Conservation (phyloP, 2,329 filamentous ascomycete genomes). For the Diatrype stigma region DNA sequence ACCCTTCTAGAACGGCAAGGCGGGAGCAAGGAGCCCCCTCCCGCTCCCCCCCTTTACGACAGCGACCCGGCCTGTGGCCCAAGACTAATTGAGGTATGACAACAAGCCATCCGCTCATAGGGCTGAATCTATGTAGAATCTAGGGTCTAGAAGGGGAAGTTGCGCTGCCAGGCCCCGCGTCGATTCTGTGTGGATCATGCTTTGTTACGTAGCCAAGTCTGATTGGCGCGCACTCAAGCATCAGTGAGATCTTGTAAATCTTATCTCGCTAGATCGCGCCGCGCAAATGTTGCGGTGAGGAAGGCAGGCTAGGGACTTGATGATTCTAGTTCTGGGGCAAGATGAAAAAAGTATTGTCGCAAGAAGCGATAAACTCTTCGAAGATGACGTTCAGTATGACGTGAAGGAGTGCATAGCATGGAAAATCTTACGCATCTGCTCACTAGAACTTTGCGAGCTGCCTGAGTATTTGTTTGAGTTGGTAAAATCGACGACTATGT, state of each 20-base stretch:
- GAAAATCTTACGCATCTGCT: no score
- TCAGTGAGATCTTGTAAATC: neutral
- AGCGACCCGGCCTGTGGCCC: neutral
- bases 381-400: no score
- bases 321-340: neutral
- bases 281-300: neutral
- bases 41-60: neutral
- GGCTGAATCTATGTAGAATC: neutral
- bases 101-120: neutral
- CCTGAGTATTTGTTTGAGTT: no score
- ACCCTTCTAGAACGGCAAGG: neutral
- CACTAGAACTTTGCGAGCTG: no score
- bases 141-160: neutral
- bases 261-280: neutral
- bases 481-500: no score
- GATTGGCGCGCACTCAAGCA: neutral
- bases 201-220: neutral
- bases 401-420: no score
- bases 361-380: no score
- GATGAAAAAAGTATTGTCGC: neutral
- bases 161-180: neutral
- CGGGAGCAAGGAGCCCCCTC: neutral
- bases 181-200: neutral
- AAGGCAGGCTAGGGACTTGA: neutral
- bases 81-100: neutral